Base-by-base conservation (phyloP, 257 asterid species). In the Ajuga chamaepitys region DNA sequence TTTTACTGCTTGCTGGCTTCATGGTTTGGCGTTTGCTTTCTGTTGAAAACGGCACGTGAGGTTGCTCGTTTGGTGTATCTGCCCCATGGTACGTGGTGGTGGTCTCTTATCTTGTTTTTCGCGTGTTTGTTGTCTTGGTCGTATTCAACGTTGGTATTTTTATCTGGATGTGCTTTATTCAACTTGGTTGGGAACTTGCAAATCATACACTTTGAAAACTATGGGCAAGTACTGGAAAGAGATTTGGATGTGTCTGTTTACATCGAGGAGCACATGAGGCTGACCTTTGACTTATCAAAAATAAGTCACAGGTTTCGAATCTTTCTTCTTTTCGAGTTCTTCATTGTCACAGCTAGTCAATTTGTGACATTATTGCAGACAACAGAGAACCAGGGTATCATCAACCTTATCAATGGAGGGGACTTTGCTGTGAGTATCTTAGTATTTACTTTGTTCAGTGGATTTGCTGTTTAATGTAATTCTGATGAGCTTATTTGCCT, bases 281-380 rank as follows among this genome's bases (percentile, higher is more conserved):
- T 90, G 18, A 79, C 85, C 6, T 42, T 69, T 40, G 80, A 80
- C 76, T 68, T 88, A n/a, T 88, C 93, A 4, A 90, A 86, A 75
- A 86, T 90, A 76, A 90, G 96, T 70, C 97, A 88, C 75, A 78
- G 95, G 69, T 90, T 90, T 64, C 74, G 96, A 45, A 62, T 84
- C 44, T 90, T 87, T 81, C 90, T 90, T 66, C 90, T 90, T 11
- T 67, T 88, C 70, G 93, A 90, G 74, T 90, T 87, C 81, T 64
- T 88, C 16, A 52, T 78, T 55, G 73, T 90, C 76, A 77, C 95
- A 18, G 90, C 82, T 53, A 77, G 88, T 75, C 97, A 87, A 66
- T 76, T 86, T 78, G 67, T 77, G 67, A 58, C 95, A 3, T 77
- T 90, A 25, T 61, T 90, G 76, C 87, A 82, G 76, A 78, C 96